Conservation (phyloP, 2,329 filamentous ascomycete species). For the Herpotrichia juniperi region DNA sequence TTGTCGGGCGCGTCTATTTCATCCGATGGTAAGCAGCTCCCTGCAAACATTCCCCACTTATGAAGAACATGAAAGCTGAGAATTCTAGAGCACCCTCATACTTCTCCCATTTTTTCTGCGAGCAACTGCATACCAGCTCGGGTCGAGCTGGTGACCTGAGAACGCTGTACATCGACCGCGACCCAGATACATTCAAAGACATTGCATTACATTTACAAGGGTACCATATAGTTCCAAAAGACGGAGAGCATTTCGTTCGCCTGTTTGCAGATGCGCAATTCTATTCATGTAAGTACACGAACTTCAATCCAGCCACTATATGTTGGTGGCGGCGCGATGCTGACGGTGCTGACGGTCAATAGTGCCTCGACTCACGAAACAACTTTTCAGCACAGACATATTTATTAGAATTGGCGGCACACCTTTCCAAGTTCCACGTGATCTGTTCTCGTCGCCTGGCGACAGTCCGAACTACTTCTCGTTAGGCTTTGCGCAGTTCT, state of each 20-base stretch:
- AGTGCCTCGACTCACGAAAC: constrained; percentile 89
- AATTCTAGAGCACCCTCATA: constrained; percentile 83
- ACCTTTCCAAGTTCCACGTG: constrained; percentile 88
- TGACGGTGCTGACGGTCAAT: constrained; percentile 18
- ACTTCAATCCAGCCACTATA: background rate
- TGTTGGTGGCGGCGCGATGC: background rate
- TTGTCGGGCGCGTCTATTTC: constrained; percentile 73
- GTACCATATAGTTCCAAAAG: constrained; percentile 82
- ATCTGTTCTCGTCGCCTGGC: constrained; percentile 82
- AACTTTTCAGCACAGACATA: constrained; percentile 89
- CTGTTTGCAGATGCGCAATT: constrained; percentile 95
- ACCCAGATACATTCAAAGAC: constrained; percentile 85
- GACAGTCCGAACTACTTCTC: constrained; percentile 97
- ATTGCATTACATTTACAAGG: constrained; percentile 90
- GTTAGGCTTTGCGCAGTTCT: constrained; percentile 87
- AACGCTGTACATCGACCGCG: constrained; percentile 93
- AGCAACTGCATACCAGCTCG: constrained; percentile 73
- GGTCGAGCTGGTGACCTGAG: constrained; percentile 66
- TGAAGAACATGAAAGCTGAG: constrained; percentile 48
- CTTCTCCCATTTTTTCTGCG: constrained; percentile 91
- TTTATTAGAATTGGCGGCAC: constrained; percentile 88
- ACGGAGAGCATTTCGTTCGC: constrained; percentile 87
- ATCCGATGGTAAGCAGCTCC: constrained; percentile 67
- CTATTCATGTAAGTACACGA: constrained; percentile 71
- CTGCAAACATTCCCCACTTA: background rate